Base-by-base conservation (phyloP, 164 flowering plant genomes). In the Magnolia changhungtana region DNA sequence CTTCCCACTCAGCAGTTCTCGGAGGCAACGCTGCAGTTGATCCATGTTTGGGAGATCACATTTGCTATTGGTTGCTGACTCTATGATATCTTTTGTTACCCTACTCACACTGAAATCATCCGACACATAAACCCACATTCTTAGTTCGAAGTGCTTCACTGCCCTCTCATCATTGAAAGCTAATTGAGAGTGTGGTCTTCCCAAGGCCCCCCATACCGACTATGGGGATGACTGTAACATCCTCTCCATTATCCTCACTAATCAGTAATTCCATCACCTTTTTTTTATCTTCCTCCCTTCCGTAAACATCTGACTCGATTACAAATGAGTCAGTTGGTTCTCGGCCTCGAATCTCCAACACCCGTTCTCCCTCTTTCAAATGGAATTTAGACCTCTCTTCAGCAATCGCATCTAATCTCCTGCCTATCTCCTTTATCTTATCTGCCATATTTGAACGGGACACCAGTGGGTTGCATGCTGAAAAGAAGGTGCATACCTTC, bases 191-290 rank as follows among this genome's bases (percentile, higher is more conserved):
- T n/a, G 77, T 75, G 14, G 77, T 67, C 72, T 75, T 75, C 11
- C 77, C 77, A 50, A 75, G n/a, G 18, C 77, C 77, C 5, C 77
- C 77, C 77, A 66, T 75, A 8, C 77, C 77, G 27, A 69, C 67
- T 50, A 70, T 58, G 14, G 72, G 65, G 23, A 75, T 8, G 21
- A 68, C 55, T 3, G 45, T 9, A 67, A 63, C 50, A 18, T 10
- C 51, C 4, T 51, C 63, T 24, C 14, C 21, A 52, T 67, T 10
- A 0, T 37, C 50, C 24, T 8, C 63, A 50, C 18, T 20, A 4
- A 75, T 9, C 64, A 75, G 23, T 27, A 13, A 16, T 27, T 55
- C n/a, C 14, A 75, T 45, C 1, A 75, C 24, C 50, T 8, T 67
- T 20, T 75, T 71, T 52, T 55, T 75, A 52, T 75, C 77, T 13